These are phyloP conservation scores for Osmanthus fragrans DNA, from an alignment of 257 asterid species.

Conservation along the genomic window DNA sequence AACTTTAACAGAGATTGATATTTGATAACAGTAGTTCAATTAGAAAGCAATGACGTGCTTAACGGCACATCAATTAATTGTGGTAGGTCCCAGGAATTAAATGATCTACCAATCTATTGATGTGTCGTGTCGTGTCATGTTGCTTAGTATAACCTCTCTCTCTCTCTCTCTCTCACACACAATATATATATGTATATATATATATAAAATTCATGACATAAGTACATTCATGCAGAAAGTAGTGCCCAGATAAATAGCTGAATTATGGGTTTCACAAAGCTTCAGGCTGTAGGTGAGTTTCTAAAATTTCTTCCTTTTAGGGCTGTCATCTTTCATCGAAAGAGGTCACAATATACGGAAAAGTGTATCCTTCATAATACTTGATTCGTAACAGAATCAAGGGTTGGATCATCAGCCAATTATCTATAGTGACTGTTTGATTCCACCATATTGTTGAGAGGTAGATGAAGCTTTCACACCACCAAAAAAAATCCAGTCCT, in stretches of 20 bases:
- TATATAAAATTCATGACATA: not conserved
- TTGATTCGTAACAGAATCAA: not conserved
- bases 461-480: not conserved
- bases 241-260: not conserved
- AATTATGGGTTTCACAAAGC: conserved; percentile 8
- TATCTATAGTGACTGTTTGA: not conserved
- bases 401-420: not conserved
- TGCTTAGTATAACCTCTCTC: no score
- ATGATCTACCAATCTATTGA: no score
- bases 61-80: no score
- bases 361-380: no score
- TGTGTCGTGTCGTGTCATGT: no score
- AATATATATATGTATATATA: no score
- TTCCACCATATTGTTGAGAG: not conserved
- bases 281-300: not conserved
- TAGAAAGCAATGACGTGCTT: not conserved
- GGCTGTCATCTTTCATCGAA: no score
- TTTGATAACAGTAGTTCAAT: not conserved
- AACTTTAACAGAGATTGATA: not conserved
- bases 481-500: not conserved
- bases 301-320: not conserved
- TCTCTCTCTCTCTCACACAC: no score
- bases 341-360: no score
- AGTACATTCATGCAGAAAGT: not conserved
- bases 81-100: no score